Evolutionary conservation across 2,329 filamentous ascomycete species (phyloP).

Genomic region (Colletotrichum sp.): DNA sequence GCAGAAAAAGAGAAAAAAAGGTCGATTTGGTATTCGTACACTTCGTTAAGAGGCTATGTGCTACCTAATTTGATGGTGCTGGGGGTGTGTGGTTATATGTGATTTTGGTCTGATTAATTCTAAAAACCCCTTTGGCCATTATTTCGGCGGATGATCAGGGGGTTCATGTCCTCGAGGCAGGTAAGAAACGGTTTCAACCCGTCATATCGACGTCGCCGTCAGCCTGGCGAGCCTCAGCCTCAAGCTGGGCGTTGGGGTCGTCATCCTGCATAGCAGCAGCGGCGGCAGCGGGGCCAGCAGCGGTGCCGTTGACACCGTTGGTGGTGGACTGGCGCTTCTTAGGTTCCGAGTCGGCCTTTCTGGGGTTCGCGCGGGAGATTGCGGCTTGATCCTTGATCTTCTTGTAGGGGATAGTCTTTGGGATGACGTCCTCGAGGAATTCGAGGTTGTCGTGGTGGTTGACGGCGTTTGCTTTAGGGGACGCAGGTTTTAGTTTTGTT

Average conservation of each 20-base stretch:
- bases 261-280: constrained; percentile 23
- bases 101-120: background rate
- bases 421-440: constrained; percentile 90
- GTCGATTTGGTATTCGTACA: constrained; percentile 1
- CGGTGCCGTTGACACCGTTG: constrained; percentile 21
- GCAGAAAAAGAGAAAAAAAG: background rate
- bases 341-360: constrained; percentile 43
- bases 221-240: constrained; percentile 57
- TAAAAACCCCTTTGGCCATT: background rate
- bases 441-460: constrained; percentile 91
- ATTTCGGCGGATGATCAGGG: background rate
- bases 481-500: background rate
- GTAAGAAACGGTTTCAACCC: constrained; percentile 38
- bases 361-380: constrained; percentile 53
- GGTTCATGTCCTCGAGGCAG: background rate
- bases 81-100: background rate
- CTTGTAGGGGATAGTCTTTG: constrained; percentile 82
- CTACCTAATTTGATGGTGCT: background rate
- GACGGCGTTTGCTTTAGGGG: constrained; percentile 78
- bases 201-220: constrained; percentile 67
- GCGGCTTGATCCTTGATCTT: constrained; percentile 72
- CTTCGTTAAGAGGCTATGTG: background rate
- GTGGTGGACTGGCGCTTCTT: constrained; percentile 27
- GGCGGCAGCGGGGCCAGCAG: background rate
- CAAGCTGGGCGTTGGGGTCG: constrained; percentile 59